Evolutionary conservation across 352 stramenopile species (phyloP), one percentile per base, ranked within the genome.

Genomic region (Pythium grandisporangium): DNA sequence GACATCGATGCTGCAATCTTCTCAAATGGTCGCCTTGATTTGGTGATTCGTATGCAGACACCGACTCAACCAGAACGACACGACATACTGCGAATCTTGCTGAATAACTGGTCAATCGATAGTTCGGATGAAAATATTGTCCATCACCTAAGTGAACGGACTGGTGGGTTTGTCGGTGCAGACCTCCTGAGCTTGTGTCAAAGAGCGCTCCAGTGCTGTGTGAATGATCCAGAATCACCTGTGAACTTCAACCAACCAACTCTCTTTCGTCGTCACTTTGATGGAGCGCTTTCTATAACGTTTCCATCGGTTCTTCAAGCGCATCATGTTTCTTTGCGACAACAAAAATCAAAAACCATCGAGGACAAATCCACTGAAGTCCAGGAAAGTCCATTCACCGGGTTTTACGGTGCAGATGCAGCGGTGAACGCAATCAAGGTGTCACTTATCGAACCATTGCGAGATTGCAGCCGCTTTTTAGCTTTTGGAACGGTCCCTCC

Each of bases 391-490:
- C 7, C 42, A 16, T 88, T 86, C 22, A 69, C 87, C 1, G 83
- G 86, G 10, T 89, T 99, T 42, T 97, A 96, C 49, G 97, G 97
- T 2, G 76, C 99, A 42, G 89, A 98, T 37, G 67, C 98, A n/a
- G 96, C 96, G 0, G 97, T 99, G 47, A 58, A 83, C 51, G 88
- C 95, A 55, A 70, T 99, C 29, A 75, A 84, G 5, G 93, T 99
- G 34, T 97, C 97, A 35, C 76, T 99, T 44, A 65, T 98, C 24
- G 98, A 98, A 60, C 97, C 96, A 14, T 83, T 99, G 34, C 75
- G 97, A 55, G 89, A 99, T 51, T 89, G 89, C 35, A 84, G 83
- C 19, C 73, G 97, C 8, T 99, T 98, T 55, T 78, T 98, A 22
- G 77, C 85, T 46, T 99, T 99, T 51, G 95, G 96, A 17, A 98